These are phyloP conservation scores for Suillus lakei DNA, from an alignment of 768 basidiomycete species.

Conservation along the genomic window DNA sequence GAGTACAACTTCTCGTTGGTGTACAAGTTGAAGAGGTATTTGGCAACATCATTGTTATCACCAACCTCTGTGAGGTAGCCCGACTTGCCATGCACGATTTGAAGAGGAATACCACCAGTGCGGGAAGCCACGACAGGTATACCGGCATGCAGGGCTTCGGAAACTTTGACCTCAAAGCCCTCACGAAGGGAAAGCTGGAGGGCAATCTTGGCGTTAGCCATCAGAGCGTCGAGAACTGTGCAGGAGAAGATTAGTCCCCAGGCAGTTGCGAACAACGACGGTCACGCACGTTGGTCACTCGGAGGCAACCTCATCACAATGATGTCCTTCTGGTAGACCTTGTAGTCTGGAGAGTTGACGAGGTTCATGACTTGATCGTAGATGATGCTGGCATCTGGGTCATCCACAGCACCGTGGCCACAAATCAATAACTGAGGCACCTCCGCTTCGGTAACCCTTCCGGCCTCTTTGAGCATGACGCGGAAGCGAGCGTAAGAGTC, in stretches of 20 bases:
- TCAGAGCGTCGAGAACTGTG: slow-evolving; percentile 81
- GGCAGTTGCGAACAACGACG: background rate
- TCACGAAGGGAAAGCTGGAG: slow-evolving; percentile 92
- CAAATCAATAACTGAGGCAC: slow-evolving; percentile 80
- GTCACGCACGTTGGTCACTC: slow-evolving; percentile 75
- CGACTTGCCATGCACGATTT: slow-evolving; percentile 85
- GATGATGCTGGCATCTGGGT: slow-evolving; percentile 93
- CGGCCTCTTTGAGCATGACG: slow-evolving; percentile 54
- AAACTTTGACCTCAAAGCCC: slow-evolving; percentile 97
- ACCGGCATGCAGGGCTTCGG: slow-evolving; percentile 90
- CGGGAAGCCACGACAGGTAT: slow-evolving; percentile 83
- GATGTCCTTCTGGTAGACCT: slow-evolving; percentile 62
- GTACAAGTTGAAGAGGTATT: slow-evolving; percentile 76
- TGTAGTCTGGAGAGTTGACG: slow-evolving; percentile 56
- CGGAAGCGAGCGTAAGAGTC: slow-evolving; percentile 90
- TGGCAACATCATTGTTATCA: slow-evolving; percentile 76
- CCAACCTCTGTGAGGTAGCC: slow-evolving; percentile 83
- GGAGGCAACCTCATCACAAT: slow-evolving; percentile 82
- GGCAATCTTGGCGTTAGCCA: slow-evolving; percentile 89
- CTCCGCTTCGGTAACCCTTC: slow-evolving; percentile 48
- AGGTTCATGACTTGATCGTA: slow-evolving; percentile 78
- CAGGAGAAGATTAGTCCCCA: slow-evolving; percentile 10
- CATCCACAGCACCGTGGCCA: slow-evolving; percentile 93
- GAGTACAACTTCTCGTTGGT: slow-evolving; percentile 73
- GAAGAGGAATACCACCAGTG: slow-evolving; percentile 94